phyloP scores from a whole-genome alignment of 1,139 yeast genomes.

The Hyphopichia wangnamkhiaoensis region DNA sequence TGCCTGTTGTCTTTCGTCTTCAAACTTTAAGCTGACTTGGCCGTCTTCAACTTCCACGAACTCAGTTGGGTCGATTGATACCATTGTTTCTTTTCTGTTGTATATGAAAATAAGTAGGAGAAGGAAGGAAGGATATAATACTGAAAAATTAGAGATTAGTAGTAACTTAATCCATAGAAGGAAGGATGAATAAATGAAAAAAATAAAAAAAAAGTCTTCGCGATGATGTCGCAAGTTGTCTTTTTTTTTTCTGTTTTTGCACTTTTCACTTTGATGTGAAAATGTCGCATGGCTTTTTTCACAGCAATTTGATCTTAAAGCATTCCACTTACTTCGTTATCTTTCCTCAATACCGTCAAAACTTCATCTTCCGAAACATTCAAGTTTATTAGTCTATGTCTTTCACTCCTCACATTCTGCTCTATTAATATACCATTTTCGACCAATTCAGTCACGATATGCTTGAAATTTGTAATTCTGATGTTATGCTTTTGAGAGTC shows the following conservation, averaged over 20 bases:
- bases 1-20: slow-evolving; percentile 69
- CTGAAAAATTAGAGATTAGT: too few species aligned
- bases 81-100: slow-evolving; percentile 14
- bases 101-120: not conserved
- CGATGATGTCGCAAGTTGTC: not conserved
- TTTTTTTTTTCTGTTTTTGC: not conserved
- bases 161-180: slow-evolving; percentile 2
- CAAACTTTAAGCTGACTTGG: slow-evolving; percentile 47
- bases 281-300: not conserved
- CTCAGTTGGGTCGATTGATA: slow-evolving; percentile 46
- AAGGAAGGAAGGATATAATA: not conserved
- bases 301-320: not conserved
- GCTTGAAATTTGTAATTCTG: slow-evolving; percentile 48
- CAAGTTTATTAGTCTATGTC: slow-evolving; percentile 62
- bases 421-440: slow-evolving; percentile 76
- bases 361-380: slow-evolving; percentile 74
- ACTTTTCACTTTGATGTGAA: too few species aligned
- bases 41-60: slow-evolving; percentile 44
- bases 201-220: not conserved
- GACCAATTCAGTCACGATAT: slow-evolving; percentile 62
- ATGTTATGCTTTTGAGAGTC: slow-evolving; percentile 21
- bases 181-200: not conserved
- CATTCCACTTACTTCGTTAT: slow-evolving; percentile 29
- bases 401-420: slow-evolving; percentile 68
- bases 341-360: slow-evolving; percentile 57